These are phyloP conservation scores for Leishmania arabica DNA, from an alignment of 208 protist species.

Conservation along the genomic window DNA sequence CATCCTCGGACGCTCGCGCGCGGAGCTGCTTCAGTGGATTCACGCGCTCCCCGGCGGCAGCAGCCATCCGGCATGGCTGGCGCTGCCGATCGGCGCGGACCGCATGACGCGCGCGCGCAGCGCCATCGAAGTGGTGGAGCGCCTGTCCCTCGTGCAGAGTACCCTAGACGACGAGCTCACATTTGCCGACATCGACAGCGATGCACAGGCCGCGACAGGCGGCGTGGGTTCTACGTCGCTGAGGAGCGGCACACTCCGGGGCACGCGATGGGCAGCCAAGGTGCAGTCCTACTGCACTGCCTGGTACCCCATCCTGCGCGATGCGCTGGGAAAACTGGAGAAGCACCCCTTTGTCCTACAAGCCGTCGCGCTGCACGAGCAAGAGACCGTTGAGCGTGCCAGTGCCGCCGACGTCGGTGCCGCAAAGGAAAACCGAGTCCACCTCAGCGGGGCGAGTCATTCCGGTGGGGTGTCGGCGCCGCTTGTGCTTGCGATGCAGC, in stretches of 20 bases:
- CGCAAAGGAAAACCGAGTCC: too few species aligned
- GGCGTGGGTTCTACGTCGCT: background rate
- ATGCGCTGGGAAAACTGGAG: constrained; percentile 28
- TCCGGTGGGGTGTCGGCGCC: constrained; percentile 48
- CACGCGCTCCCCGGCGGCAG: constrained; percentile 69
- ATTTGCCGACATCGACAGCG: background rate
- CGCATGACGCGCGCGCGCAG: constrained; percentile 75
- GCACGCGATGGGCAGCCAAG: constrained; percentile 54
- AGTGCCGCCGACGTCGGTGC: background rate
- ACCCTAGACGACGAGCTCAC: constrained; percentile 62
- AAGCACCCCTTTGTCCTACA: constrained; percentile 36
- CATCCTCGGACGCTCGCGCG: constrained; percentile 30
- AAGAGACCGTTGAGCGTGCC: constrained; percentile 14
- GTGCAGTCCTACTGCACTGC: constrained; percentile 46
- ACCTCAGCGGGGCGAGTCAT: background rate
- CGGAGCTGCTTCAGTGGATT: constrained; percentile 92
- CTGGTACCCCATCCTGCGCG: constrained; percentile 36
- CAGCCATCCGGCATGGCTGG: constrained; percentile 91
- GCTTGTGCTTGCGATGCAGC: constrained; percentile 89
- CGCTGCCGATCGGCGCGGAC: constrained; percentile 90
- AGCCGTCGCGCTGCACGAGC: constrained; percentile 34
- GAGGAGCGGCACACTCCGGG: constrained; percentile 6
- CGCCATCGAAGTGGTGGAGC: constrained; percentile 65
- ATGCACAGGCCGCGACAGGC: background rate
- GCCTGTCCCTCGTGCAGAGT: constrained; percentile 64